Evolutionary conservation across 805 yeast species (phyloP).

Genomic region (Blastobotrys chiropterorum): DNA sequence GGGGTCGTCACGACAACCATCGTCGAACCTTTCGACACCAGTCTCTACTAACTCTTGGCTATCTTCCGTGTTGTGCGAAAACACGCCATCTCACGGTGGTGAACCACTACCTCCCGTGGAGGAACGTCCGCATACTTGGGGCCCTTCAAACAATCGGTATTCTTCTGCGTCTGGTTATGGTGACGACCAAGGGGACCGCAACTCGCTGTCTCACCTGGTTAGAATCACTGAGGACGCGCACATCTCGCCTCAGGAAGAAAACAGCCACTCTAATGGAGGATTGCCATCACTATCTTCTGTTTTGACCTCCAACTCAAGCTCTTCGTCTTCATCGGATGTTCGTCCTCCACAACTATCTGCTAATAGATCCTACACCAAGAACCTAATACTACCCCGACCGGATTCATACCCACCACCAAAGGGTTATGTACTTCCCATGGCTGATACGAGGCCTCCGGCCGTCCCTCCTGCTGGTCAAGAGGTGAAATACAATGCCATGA

Average conservation of each 20-base stretch:
- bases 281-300: constrained; percentile 2
- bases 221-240: constrained; percentile 21
- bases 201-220: constrained; percentile 22
- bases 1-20: constrained; percentile 16
- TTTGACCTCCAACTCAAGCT: not conserved
- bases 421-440: constrained; percentile 21
- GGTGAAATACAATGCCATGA: constrained; percentile 8
- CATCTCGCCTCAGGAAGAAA: constrained; percentile 16
- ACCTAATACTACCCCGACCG: constrained; percentile 26
- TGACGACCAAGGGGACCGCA: constrained; percentile 16
- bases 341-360: constrained; percentile 23
- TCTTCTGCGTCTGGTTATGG: constrained; percentile 18
- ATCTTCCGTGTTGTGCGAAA: constrained; percentile 21
- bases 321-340: constrained; percentile 5
- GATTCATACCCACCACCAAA: constrained; percentile 25
- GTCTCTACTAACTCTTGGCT: constrained; percentile 23
- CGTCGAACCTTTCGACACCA: constrained; percentile 20
- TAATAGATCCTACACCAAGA: constrained; percentile 25
- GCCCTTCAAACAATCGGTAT: constrained; percentile 21
- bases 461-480: constrained; percentile 19
- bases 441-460: constrained; percentile 22
- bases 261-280: not conserved
- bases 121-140: constrained; percentile 28
- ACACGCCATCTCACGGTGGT: constrained; percentile 3
- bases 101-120: constrained; percentile 12